Evolutionary conservation across 805 yeast species (phyloP).

Genomic region (Monosporozyma siamensis): DNA sequence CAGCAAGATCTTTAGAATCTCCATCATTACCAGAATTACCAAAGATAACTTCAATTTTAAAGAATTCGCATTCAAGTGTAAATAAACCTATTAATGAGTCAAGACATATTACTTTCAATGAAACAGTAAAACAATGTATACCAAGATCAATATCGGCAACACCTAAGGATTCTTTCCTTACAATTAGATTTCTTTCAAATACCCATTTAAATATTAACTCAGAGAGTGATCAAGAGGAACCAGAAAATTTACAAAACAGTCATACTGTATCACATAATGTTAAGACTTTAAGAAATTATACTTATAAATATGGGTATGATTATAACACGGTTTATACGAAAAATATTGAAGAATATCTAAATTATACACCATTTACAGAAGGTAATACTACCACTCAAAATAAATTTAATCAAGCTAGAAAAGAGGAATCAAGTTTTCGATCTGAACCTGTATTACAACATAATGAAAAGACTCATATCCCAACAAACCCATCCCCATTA

Average conservation of each 20-base stretch:
- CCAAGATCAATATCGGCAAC: slow-evolving; percentile 1
- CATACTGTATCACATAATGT: slow-evolving; percentile 56
- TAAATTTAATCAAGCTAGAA: not conserved
- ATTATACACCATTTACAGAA: not conserved
- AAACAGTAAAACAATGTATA: slow-evolving; percentile 8
- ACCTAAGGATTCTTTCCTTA: not conserved
- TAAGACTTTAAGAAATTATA: slow-evolving; percentile 55
- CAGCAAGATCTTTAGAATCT: not conserved
- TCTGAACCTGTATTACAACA: not conserved
- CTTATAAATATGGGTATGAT: slow-evolving; percentile 52
- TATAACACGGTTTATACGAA: slow-evolving; percentile 64
- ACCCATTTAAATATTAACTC: slow-evolving; percentile 12
- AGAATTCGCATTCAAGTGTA: not conserved
- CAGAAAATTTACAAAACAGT: slow-evolving; percentile 13
- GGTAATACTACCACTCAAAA: not conserved
- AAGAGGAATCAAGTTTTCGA: not conserved
- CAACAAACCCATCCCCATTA: not conserved
- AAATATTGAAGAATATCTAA: slow-evolving; percentile 23
- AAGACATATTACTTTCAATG: slow-evolving; percentile 10
- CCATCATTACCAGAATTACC: not conserved
- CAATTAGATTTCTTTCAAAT: slow-evolving; percentile 5
- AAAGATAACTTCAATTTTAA: not conserved
- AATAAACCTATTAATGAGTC: too few species aligned
- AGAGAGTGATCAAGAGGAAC: slow-evolving; percentile 25
- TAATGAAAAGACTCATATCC: not conserved